Percentiles rank a stretch among this genome's conserved stretches.
phyloP scores from a whole-genome alignment of 306 rosid species.

The Coriaria nepalensis region DNA sequence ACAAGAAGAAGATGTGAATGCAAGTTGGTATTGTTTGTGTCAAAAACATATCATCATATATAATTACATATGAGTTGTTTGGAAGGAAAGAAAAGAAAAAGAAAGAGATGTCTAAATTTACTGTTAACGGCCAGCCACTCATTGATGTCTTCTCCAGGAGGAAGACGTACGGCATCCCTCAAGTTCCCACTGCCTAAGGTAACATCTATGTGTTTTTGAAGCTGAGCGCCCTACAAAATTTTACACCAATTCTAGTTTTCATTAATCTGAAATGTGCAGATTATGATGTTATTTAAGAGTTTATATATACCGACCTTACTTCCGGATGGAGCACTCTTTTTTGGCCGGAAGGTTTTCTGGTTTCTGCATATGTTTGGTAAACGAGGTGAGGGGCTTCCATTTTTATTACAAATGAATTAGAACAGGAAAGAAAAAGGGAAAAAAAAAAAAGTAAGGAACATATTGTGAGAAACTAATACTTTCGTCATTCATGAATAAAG shows the following conservation, averaged over 20 bases:
- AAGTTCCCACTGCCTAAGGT: conserved; percentile 86
- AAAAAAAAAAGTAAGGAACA: neutral
- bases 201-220: conserved; percentile 73
- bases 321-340: conserved; percentile 78
- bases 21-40: neutral
- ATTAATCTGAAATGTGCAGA: too few relatives aligned
- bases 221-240: conserved; percentile 67
- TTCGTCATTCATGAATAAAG: too few relatives aligned
- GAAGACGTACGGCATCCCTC: conserved; percentile 74
- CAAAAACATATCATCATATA: too few relatives aligned
- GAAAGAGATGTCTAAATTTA: conserved; percentile 16
- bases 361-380: conserved; percentile 30
- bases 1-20: neutral
- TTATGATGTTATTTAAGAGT: neutral
- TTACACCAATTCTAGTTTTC: neutral
- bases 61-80: too few relatives aligned
- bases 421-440: neutral
- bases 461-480: too few relatives aligned
- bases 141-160: conserved; percentile 86
- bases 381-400: neutral
- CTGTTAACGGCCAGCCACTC: conserved; percentile 92
- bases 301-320: conserved; percentile 39
- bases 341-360: conserved; percentile 76
- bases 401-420: neutral
- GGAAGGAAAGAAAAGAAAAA: neutral